These are phyloP conservation scores for Vanrija pseudolonga DNA, from an alignment of 1,284 basidiomycete genomes.

Conservation along the genomic window DNA sequence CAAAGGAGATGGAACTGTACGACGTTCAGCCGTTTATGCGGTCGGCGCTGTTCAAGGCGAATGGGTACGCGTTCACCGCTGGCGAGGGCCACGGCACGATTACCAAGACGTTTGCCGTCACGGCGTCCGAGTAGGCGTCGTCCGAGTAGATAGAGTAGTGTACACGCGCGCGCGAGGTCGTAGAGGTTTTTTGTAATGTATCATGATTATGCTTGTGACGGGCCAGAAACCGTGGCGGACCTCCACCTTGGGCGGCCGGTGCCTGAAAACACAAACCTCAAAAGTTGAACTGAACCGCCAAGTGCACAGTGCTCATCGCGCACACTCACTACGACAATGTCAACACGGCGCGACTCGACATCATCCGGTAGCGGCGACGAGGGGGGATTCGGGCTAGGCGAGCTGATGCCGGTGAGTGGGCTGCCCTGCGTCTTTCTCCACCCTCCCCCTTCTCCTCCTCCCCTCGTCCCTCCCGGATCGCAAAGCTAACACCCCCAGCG, in stretches of 20 bases:
- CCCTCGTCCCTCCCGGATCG: neutral
- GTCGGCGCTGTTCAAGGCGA: conserved; percentile 79
- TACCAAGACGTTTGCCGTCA: conserved; percentile 40
- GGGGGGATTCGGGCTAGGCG: conserved; percentile 42
- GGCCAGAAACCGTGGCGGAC: too few relatives aligned
- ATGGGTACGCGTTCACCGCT: conserved; percentile 67
- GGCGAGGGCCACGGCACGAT: conserved; percentile 26
- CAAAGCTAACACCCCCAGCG: conserved; percentile 6
- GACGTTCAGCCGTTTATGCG: conserved; percentile 81
- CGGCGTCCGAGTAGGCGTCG: too few relatives aligned
- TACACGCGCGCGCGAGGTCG: too few relatives aligned
- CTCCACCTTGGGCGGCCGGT: too few relatives aligned
- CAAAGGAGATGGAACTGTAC: conserved; percentile 91
- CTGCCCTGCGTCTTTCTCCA: neutral
- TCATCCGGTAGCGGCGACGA: conserved; percentile 27
- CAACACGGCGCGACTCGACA: neutral
- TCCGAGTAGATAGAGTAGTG: too few relatives aligned
- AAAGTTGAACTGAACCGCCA: too few relatives aligned
- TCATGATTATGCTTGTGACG: too few relatives aligned
- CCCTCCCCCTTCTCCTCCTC: too few relatives aligned
- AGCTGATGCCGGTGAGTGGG: conserved; percentile 45
- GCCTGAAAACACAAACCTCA: too few relatives aligned
- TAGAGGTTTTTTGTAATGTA: too few relatives aligned
- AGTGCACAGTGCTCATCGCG: too few relatives aligned
- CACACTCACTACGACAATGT: neutral